Conservation (phyloP, 1,284 basidiomycete genomes). For the Trichosporon faecale region DNA sequence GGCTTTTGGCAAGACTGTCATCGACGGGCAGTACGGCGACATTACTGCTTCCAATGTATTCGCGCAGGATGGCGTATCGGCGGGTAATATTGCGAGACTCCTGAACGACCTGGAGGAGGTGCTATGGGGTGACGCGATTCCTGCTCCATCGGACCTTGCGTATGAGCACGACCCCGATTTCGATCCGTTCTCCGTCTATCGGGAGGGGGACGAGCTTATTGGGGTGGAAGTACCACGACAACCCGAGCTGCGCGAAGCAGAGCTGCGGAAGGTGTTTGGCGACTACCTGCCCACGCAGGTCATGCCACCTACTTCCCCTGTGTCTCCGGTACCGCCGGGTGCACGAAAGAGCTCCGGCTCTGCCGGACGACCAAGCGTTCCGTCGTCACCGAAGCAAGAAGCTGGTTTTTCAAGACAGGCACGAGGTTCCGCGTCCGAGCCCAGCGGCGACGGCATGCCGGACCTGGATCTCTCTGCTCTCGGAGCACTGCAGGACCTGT, state of each 20-base stretch:
- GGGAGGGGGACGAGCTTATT: conserved; percentile 28
- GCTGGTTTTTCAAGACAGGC: not conserved
- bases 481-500: conserved; percentile 28
- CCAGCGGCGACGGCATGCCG: conserved; percentile 1
- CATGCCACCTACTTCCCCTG: not conserved
- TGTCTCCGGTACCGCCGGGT: conserved; percentile 7
- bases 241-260: conserved; percentile 17
- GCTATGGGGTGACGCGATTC: conserved; percentile 47
- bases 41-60: conserved; percentile 35
- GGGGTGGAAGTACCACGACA: conserved; percentile 18
- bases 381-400: not conserved
- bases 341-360: not conserved
- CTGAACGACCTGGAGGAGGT: conserved; percentile 49
- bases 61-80: conserved; percentile 24
- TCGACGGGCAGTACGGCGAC: conserved; percentile 37
- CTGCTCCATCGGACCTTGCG: conserved; percentile 42
- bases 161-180: conserved; percentile 43
- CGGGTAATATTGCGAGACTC: conserved; percentile 38
- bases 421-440: not conserved
- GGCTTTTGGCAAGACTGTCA: conserved; percentile 38
- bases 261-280: conserved; percentile 23
- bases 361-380: not conserved
- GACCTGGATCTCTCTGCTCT: conserved; percentile 21
- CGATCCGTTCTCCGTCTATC: conserved; percentile 40
- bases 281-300: conserved; percentile 4